Evolutionary conservation across 2,329 filamentous ascomycete species (phyloP).

Genomic region (Fusarium tuaranense): DNA sequence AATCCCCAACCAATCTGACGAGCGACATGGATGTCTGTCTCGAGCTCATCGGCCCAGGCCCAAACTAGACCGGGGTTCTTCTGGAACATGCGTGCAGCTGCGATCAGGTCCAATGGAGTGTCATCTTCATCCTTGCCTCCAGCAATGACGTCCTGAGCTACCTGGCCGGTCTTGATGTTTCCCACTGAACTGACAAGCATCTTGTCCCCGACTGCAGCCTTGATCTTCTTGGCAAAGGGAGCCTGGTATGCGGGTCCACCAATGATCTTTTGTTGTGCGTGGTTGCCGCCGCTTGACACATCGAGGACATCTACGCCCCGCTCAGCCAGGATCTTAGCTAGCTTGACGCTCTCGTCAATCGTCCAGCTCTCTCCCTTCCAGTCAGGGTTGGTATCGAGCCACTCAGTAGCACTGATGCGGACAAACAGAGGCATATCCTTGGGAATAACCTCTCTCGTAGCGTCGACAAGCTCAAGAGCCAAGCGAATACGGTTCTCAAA

Average conservation of each 20-base stretch:
- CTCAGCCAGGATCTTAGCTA: conserved; percentile 73
- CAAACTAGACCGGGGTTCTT: conserved; percentile 69
- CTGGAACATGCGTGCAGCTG: conserved; percentile 66
- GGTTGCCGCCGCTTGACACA: conserved; percentile 75
- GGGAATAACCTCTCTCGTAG: conserved; percentile 72
- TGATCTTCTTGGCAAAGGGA: conserved; percentile 76
- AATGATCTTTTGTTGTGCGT: conserved; percentile 68
- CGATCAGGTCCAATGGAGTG: conserved; percentile 60
- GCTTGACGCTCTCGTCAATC: conserved; percentile 69
- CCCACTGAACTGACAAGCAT: conserved; percentile 61
- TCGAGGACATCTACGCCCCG: conserved; percentile 81
- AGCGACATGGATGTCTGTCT: conserved; percentile 58
- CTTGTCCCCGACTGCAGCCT: conserved; percentile 75
- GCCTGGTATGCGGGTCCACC: conserved; percentile 76
- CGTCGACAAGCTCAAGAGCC: conserved; percentile 74
- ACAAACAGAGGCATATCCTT: conserved; percentile 77
- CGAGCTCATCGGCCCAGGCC: conserved; percentile 66
- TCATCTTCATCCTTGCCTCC: conserved; percentile 49
- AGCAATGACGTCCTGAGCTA: conserved; percentile 62
- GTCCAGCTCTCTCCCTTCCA: conserved; percentile 74
- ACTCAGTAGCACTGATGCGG: conserved; percentile 80
- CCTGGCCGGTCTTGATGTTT: conserved; percentile 56
- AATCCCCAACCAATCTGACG: conserved; percentile 69
- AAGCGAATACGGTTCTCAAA: conserved; percentile 80
- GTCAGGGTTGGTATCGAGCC: conserved; percentile 72